phyloP scores from a whole-genome alignment of 2,329 filamentous ascomycete genomes.

The Didymella pomorum region DNA sequence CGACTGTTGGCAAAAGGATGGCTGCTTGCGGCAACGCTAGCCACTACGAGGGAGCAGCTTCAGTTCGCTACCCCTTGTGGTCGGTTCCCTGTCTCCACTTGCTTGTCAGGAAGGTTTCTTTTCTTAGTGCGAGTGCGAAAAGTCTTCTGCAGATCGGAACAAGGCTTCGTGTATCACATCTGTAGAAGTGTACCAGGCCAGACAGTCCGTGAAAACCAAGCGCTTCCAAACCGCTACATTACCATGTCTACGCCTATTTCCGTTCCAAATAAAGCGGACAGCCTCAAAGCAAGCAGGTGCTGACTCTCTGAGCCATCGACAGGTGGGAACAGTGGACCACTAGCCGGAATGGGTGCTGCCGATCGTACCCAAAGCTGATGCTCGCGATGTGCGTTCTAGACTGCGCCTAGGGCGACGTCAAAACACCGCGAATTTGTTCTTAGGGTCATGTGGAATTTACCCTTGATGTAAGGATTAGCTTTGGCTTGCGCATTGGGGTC shows the following conservation, averaged over 20 bases:
- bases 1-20: constrained; percentile 32
- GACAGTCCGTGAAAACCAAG: background rate
- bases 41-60: constrained; percentile 14
- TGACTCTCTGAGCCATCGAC: constrained; percentile 1
- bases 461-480: constrained; percentile 35
- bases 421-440: constrained; percentile 39
- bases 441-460: constrained; percentile 35
- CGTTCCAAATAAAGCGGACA: constrained; percentile 6
- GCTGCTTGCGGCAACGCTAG: constrained; percentile 23
- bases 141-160: background rate
- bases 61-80: constrained; percentile 31
- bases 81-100: constrained; percentile 25
- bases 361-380: constrained; percentile 32
- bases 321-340: constrained; percentile 5
- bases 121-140: constrained; percentile 18
- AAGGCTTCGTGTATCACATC: background rate
- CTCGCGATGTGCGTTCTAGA: constrained; percentile 44
- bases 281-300: constrained; percentile 2
- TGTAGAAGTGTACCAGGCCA: background rate
- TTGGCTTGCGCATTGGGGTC: constrained; percentile 22
- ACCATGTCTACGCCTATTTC: constrained; percentile 3
- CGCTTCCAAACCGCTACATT: background rate
- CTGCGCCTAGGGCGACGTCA: constrained; percentile 34
- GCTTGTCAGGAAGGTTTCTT: constrained; percentile 15
- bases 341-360: constrained; percentile 14